A percentile compares a stretch with the other conserved stretches of the same genome.
Conservation (phyloP, 2,329 filamentous ascomycete species). For the Aspergillus spinulosporus region DNA sequence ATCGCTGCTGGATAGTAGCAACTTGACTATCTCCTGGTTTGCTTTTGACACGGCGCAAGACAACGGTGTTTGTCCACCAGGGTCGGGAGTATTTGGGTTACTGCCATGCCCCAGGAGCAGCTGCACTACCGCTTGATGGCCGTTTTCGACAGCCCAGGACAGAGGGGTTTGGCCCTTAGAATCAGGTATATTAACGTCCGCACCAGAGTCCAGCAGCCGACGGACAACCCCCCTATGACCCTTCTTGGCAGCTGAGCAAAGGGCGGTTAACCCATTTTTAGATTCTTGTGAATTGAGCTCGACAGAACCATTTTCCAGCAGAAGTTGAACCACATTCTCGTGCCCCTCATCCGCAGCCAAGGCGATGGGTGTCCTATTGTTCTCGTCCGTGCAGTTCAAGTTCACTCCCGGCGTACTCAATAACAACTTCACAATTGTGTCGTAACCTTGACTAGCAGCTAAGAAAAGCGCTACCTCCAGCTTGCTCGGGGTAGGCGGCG, state of each 20-base stretch:
- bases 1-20: conserved; percentile 18
- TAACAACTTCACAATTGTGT: conserved; percentile 26
- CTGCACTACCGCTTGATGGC: conserved; percentile 18
- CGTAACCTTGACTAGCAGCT: conserved; percentile 27
- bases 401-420: conserved; percentile 25
- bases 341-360: conserved; percentile 28
- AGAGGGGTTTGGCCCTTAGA: conserved; percentile 19
- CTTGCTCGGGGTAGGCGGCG: conserved; percentile 22
- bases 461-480: conserved; percentile 27
- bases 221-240: conserved; percentile 21
- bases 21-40: conserved; percentile 18
- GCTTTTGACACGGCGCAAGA: conserved; percentile 22
- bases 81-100: conserved; percentile 20
- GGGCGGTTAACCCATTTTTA: conserved; percentile 18
- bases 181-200: conserved; percentile 20
- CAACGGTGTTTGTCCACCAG: conserved; percentile 23
- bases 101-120: conserved; percentile 21
- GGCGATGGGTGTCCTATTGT: conserved; percentile 25
- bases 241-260: conserved; percentile 21
- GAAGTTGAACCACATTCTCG: conserved; percentile 22
- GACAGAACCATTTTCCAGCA: conserved; percentile 20
- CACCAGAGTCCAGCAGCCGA: conserved; percentile 15
- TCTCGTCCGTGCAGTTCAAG: conserved; percentile 22
- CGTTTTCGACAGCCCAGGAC: conserved; percentile 23
- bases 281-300: conserved; percentile 19